Percentiles rank a stretch among this genome's conserved stretches.
These are phyloP conservation scores for Diaporthe caulivora DNA, from an alignment of 2,329 filamentous ascomycete genomes.

Conservation along the genomic window DNA sequence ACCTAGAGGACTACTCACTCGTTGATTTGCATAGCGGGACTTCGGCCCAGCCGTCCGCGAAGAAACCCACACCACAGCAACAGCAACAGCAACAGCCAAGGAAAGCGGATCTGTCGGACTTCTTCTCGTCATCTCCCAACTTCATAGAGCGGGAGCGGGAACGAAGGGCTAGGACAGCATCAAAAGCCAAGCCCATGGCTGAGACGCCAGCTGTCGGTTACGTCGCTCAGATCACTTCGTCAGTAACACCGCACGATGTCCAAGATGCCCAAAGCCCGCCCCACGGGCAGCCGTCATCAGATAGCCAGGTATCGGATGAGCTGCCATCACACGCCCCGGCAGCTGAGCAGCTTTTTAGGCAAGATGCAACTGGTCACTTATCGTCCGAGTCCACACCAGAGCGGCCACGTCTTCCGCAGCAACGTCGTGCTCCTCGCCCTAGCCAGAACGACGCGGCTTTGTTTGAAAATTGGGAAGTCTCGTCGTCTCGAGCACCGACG, in stretches of 20 bases:
- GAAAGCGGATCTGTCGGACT: slow-evolving; percentile 63
- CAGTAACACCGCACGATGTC: neutral
- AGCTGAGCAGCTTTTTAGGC: slow-evolving; percentile 11
- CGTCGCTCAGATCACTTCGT: neutral
- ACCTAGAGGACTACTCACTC: slow-evolving; percentile 38
- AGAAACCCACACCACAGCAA: slow-evolving; percentile 40
- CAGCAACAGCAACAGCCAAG: slow-evolving; percentile 47
- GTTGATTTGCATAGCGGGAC: slow-evolving; percentile 34
- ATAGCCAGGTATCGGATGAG: slow-evolving; percentile 10
- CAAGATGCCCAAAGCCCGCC: neutral
- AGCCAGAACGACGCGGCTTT: slow-evolving; percentile 32
- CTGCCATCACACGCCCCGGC: slow-evolving; percentile 5
- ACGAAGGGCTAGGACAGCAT: slow-evolving; percentile 32
- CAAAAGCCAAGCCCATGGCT: slow-evolving; percentile 11
- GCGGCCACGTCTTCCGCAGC: slow-evolving; percentile 11
- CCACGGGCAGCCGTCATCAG: neutral
- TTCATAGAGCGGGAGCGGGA: slow-evolving; percentile 38
- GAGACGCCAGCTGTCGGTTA: neutral
- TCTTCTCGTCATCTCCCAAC: slow-evolving; percentile 67
- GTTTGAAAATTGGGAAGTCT: slow-evolving; percentile 35
- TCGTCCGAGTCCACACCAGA: slow-evolving; percentile 30
- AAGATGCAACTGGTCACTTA: neutral
- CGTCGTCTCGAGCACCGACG: slow-evolving; percentile 32
- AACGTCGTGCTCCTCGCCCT: slow-evolving; percentile 2
- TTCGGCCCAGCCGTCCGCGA: slow-evolving; percentile 49